Evolutionary conservation across 208 protist species (phyloP), one percentile per base, ranked within the genome.

Genomic region (Crithidia expoeki): DNA sequence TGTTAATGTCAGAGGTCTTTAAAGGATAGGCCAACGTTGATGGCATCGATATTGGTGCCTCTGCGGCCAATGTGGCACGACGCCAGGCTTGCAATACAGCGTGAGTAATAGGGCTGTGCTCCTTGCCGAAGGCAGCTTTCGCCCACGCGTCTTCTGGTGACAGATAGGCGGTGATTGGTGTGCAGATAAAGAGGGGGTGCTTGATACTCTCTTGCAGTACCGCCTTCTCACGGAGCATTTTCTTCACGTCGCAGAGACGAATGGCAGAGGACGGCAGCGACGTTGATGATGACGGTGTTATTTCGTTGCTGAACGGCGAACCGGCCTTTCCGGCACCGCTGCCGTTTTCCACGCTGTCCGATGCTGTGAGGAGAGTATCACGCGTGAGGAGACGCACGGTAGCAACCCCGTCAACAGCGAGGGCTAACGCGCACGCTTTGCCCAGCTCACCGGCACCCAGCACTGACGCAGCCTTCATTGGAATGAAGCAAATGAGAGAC

Each of bases 371-470:
- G 25, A 2, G 4, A n/a, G 33, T 63, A 28, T 80, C 63, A 7
- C 70, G 51, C 4, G 51, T 80, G 36, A 76, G 69, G 32, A 85
- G 47, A 28, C 33, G 53, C 4, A 85, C 66, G 11, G 46, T 38
- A 14, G 76, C 11, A 7, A 28, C 51, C 21, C 38, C 64, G 60
- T 57, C 63, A 0, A 86, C 79, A 17, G 77, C 72, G 16, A 96
- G 74, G 0, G 91, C 79, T 12, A 94, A 76, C 0, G 86, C 81
- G 53, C 88, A 94, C 6, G 91, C 91, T 25, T 68, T 83, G 1
- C 79, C 91, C 21, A 94, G 23, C 66, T 94, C 83, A 0, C 91
- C 91, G 1, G 79, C 74, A 12, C 91, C 91, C 12, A 96, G 36
- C 19, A 96, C 76, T n/a, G 69, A 70, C 30, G 53, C 69, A 23